Conservation (phyloP, 2,329 filamentous ascomycete genomes). For the Aciculosporium take region DNA sequence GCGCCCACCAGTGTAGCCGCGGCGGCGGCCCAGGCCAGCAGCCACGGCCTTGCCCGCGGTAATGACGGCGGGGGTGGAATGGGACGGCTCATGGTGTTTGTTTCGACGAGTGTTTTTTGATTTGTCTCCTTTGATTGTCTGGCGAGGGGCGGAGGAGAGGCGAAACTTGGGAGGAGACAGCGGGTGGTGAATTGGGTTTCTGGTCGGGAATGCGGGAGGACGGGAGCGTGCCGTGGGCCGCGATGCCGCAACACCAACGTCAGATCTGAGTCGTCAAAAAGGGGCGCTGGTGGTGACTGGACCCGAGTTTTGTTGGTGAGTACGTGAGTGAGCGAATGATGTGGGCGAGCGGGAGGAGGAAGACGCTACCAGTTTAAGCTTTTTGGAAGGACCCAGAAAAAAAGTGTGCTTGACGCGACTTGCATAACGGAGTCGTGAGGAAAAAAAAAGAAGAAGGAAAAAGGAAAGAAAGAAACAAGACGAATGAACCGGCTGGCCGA, state of each 20-base stretch:
- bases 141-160: neutral
- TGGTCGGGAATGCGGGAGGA: conserved; percentile 5
- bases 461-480: too few relatives aligned
- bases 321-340: too few relatives aligned
- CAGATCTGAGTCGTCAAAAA: neutral
- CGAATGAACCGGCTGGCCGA: too few relatives aligned
- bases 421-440: conserved; percentile 3
- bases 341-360: too few relatives aligned
- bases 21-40: conserved; percentile 24
- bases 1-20: conserved; percentile 22
- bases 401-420: neutral
- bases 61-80: conserved; percentile 4
- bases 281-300: too few relatives aligned
- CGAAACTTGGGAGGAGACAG: neutral
- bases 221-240: neutral
- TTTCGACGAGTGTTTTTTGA: too few relatives aligned
- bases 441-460: too few relatives aligned
- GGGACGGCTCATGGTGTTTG: conserved; percentile 1
- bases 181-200: neutral
- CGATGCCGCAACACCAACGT: neutral
- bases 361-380: neutral
- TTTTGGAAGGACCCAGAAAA: neutral
- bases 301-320: neutral
- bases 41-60: conserved; percentile 3
- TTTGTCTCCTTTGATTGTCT: neutral